A percentile compares a stretch with the other conserved stretches of the same genome.
Evolutionary conservation across 148 eudicot species (phyloP).

Genomic region (Rhododendron simsii): DNA sequence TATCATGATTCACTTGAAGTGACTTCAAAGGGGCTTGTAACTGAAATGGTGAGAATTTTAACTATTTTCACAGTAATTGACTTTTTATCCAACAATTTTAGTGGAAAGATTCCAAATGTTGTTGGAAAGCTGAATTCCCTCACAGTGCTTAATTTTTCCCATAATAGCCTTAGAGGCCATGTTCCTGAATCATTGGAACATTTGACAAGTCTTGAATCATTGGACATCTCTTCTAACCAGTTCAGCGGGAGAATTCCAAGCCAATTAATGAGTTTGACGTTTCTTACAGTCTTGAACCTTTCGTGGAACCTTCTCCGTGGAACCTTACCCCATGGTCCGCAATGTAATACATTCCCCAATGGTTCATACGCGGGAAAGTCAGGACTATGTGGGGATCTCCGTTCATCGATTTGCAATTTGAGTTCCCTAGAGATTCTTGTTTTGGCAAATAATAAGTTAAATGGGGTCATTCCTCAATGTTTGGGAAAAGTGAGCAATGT

Average conservation of each 20-base stretch:
- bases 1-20: background rate
- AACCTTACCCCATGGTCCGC: background rate
- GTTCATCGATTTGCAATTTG: no score
- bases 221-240: slow-evolving; percentile 18
- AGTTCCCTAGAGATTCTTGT: no score
- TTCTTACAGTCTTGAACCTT: background rate
- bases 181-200: background rate
- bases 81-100: no score
- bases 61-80: no score
- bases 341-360: background rate
- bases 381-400: background rate
- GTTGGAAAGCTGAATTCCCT: no score
- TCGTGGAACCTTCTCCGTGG: background rate
- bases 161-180: background rate
- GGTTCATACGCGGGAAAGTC: background rate
- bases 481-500: no score
- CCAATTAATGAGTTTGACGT: background rate
- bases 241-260: slow-evolving; percentile 3
- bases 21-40: background rate
- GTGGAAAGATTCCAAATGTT: no score
- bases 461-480: no score
- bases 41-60: background rate
- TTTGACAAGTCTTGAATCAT: slow-evolving; percentile 6
- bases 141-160: slow-evolving; percentile 12
- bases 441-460: no score